phyloP scores from a whole-genome alignment of 257 asterid species.

The Primulina eburnea region DNA sequence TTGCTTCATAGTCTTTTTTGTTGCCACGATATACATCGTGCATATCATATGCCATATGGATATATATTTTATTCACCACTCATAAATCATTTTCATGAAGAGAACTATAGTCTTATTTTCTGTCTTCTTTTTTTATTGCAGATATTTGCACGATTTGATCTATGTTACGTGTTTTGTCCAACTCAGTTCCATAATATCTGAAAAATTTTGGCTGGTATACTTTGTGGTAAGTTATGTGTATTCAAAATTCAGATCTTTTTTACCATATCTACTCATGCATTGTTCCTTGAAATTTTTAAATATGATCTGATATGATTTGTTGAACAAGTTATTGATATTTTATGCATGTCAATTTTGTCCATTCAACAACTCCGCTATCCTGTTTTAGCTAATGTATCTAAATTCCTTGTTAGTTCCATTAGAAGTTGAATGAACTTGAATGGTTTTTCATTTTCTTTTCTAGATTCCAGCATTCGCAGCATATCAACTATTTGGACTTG shows the following conservation, averaged over 20 bases:
- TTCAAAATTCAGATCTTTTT: neutral
- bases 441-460: neutral
- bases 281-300: neutral
- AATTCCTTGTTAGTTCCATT: neutral
- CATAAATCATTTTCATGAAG: constrained; percentile 8
- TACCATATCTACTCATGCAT: constrained; percentile 1
- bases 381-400: neutral
- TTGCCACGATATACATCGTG: neutral
- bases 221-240: constrained; percentile 63
- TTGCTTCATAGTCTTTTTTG: neutral
- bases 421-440: neutral
- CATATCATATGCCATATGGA: neutral
- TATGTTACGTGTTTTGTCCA: constrained; percentile 90
- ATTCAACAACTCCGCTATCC: neutral
- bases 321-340: neutral
- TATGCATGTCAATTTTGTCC: neutral
- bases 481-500: constrained; percentile 73
- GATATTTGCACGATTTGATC: constrained; percentile 87
- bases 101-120: constrained; percentile 5
- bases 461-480: constrained; percentile 55
- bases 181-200: constrained; percentile 76
- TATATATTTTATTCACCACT: neutral
- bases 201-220: constrained; percentile 78
- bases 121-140: constrained; percentile 35
- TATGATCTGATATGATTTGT: constrained; percentile 8